Base-by-base conservation (phyloP, 176 grass and related monocot species). In the Zoysia pacifica region DNA sequence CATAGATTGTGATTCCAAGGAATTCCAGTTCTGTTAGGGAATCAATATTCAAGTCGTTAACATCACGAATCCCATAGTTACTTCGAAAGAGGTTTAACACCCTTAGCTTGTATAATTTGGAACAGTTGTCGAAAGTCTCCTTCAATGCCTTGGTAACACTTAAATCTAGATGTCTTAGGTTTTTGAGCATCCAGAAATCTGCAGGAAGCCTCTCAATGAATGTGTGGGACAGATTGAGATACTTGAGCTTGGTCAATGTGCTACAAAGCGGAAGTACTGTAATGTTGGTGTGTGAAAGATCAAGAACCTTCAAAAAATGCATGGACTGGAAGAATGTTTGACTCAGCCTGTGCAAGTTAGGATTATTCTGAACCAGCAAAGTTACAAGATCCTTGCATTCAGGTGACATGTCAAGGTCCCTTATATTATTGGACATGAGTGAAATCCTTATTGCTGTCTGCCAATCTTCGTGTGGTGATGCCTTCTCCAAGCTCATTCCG, bases 1-100 rank as follows among this genome's bases (percentile, higher is more conserved):
- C 76, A 83, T 89, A 77, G 28, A 93, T 90, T 67, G 91, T 88
- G 48, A 93, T 93, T 8, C 84, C 91, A 46, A 93, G 91, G 39
- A 70, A 82, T 39, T 69, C 19, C 4, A 93, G 77, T 47, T 76
- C 65, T 41, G 55, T 68, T 67, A 90, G 61, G 3, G 38, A 47
- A 65, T 90, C 91, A 63, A 93, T 72, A 52, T 93, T 93, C 19
- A 90, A 74, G 50, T 90, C 79, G 52, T 77, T 37, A n/a, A 83
- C 76, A 35, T 90, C 78, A 4, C 54, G 51, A 13, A 93, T 73
- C 36, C 91, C 91, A 62, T 88, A 93, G 48, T 80, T 65, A 68
- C 91, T 93, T n/a, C 69, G 67, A 53, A 87, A 90, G 67, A 93
- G 73, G 69, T 93, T 85, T 43, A 93, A 73, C 41, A 90, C 84